Evolutionary conservation across 2,329 filamentous ascomycete species (phyloP), one percentile per base, ranked within the genome.

Genomic region (Neocatenulostroma microsporum): DNA sequence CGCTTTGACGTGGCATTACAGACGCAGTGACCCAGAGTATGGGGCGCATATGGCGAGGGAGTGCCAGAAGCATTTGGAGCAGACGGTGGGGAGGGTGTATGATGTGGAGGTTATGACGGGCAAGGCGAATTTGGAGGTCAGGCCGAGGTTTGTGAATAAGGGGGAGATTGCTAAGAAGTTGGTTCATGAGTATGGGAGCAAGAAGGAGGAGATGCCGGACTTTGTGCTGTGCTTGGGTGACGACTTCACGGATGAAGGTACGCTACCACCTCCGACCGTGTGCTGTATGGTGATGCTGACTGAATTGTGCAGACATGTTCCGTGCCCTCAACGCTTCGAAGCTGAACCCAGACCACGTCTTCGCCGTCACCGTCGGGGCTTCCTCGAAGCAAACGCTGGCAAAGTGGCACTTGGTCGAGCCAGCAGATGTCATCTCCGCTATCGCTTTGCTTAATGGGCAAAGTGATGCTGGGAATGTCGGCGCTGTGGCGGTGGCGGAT

Each of bases 91-190:
- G 34, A 82, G 79, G 56, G 78, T 78, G 46, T 94, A 82, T 75
- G 87, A 94, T 31, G 84, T 96, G 3, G 89, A 96, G 54, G 87
- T 98, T 41, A 96, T 96, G 87, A 76, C 80, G 0, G 91, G 91
- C 51, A 98, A 96, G 67, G 89, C 89, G 44, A 96, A 96, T 58
- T 72, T 98, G 18, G 91, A 98, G 63, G 89, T 96, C 21, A 81
- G 91, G n/a, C 89, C 89, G 19, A 88, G 81, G 1, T 94, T 94
- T 55, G 87, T 98, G 66, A 96, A 96, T 72, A 98, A 98, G 69
- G 91, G 91, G 20, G 87, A 93, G 62, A 96, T 96, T 47, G 84
- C 81, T 12, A 88, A 86, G 65, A 78, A 81, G 5, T 72, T 98
- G 13, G 79, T 96, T 24, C 67, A 76, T 15, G 78, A 79, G 31